These are phyloP conservation scores for Nitzschia inconspicua DNA, from an alignment of 108 stramenopile genomes.

Conservation along the genomic window DNA sequence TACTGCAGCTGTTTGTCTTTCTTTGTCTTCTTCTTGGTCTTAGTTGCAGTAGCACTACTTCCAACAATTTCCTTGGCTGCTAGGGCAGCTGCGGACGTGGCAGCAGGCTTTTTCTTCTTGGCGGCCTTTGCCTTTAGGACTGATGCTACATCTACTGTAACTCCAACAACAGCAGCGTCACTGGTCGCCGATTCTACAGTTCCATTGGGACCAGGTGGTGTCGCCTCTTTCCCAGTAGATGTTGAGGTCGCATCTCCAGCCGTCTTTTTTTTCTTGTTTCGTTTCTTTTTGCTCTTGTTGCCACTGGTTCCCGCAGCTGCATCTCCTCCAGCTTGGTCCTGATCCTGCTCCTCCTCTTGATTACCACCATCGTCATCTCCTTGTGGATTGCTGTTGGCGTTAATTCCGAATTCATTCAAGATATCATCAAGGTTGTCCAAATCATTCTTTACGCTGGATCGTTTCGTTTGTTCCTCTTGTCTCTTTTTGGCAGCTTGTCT, in stretches of 20 bases:
- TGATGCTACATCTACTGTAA: conserved; percentile 31
- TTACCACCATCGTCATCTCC: conserved; percentile 9
- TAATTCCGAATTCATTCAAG: conserved; percentile 26
- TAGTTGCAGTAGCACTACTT: too few relatives aligned
- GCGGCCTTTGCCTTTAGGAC: conserved; percentile 34
- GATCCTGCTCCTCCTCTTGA: conserved; percentile 20
- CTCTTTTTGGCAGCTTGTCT: conserved; percentile 14
- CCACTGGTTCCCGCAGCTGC: not conserved
- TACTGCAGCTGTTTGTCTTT: conserved; percentile 17
- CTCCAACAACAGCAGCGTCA: not conserved
- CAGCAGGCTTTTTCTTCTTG: conserved; percentile 20
- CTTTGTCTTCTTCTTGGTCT: conserved; percentile 25
- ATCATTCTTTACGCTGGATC: not conserved
- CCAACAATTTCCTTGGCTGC: conserved; percentile 7
- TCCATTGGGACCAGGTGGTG: not conserved
- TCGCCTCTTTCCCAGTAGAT: not conserved
- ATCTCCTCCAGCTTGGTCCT: not conserved
- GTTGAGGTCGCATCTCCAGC: too few relatives aligned
- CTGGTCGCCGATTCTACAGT: not conserved
- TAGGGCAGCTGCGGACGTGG: conserved; percentile 10
- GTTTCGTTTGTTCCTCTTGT: conserved; percentile 3
- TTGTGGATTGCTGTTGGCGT: not conserved
- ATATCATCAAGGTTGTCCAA: conserved; percentile 35
- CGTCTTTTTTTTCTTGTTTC: conserved; percentile 6
- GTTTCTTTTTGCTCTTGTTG: conserved; percentile 3